phyloP scores from a whole-genome alignment of 2,329 filamentous ascomycete species.

The Scopulariopsis brevicaulis region DNA sequence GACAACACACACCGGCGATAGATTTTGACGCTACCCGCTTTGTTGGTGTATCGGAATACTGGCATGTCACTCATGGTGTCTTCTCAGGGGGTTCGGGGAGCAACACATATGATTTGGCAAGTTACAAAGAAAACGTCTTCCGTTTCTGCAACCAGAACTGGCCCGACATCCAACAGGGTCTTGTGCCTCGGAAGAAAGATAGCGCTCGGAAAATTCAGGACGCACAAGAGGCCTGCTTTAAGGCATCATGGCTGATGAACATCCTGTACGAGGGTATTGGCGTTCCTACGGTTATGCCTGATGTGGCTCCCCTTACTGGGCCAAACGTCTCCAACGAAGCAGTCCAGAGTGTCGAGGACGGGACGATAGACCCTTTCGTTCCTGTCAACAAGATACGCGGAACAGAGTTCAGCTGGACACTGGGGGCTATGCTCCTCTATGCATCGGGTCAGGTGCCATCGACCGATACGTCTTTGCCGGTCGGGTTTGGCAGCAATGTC shows the following conservation, averaged over 20 bases:
- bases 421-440: constrained; percentile 94
- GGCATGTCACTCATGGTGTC: constrained; percentile 95
- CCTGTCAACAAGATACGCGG: constrained; percentile 86
- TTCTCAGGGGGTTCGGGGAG: constrained; percentile 56
- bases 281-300: constrained; percentile 73
- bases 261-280: constrained; percentile 94
- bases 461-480: constrained; percentile 48
- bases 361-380: constrained; percentile 77
- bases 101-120: constrained; percentile 71
- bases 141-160: constrained; percentile 81
- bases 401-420: constrained; percentile 91
- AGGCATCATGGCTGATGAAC: constrained; percentile 95
- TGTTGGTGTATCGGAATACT: constrained; percentile 94
- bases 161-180: constrained; percentile 57
- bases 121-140: constrained; percentile 75
- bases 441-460: constrained; percentile 79
- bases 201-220: constrained; percentile 68
- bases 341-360: constrained; percentile 58
- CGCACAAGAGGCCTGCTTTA: constrained; percentile 88
- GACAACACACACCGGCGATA: constrained; percentile 85
- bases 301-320: constrained; percentile 29
- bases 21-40: constrained; percentile 98
- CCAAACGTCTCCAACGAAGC: constrained; percentile 65
- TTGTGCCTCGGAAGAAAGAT: constrained; percentile 57
- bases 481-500: constrained; percentile 85